Evolutionary conservation across 1,284 basidiomycete species (phyloP), one percentile per base, ranked within the genome.

Genomic region (Ceratobasidium sp.): DNA sequence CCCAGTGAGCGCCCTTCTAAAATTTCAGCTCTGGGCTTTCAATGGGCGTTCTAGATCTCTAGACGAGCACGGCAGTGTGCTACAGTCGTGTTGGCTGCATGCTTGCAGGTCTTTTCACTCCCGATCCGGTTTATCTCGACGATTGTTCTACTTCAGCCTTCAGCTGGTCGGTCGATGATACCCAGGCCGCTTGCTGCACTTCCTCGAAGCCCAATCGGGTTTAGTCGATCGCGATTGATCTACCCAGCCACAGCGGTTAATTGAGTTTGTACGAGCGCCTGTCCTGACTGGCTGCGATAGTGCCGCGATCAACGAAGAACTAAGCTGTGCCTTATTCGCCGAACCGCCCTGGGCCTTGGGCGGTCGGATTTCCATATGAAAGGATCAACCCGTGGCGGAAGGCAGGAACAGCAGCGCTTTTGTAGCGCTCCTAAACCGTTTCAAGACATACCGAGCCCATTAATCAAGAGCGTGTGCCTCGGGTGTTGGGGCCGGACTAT

Each of bases 231-330:
- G 20, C 20, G 59, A 33, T 40, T 38, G 15, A 62, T 62, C 59
- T 57, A 17, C 28, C 59, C 33, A 15, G 59, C 59, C 59, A 62
- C 59, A 28, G 13, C 59, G 33, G 28, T 33, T 62, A 62, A 62
- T 40, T 62, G 26, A 62, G 40, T 9, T 12, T 13, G 59, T 9
- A 40, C 59, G 59, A 20, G 59, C 59, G 59, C 33, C 59, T 62
- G 10, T 28, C 59, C 33, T 33, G 40, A 33, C 3, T 40, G 5
- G 59, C 33, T 33, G 33, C 33, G 33, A 33, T 33, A 33, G 33
- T 33, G 33, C 3, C 59, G 15, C 28, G 57, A 61, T 38, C 57
- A 38, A 38, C 28, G 15, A 38, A 28, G 40, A 33, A 28, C 5
- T 33, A 15, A 20, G 12, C 15, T 33, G 59, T 62, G 59, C 59